These are phyloP conservation scores for Pleurozium schreberi DNA, from an alignment of 225 moss, liverwort and hornwort genomes.

Conservation along the genomic window DNA sequence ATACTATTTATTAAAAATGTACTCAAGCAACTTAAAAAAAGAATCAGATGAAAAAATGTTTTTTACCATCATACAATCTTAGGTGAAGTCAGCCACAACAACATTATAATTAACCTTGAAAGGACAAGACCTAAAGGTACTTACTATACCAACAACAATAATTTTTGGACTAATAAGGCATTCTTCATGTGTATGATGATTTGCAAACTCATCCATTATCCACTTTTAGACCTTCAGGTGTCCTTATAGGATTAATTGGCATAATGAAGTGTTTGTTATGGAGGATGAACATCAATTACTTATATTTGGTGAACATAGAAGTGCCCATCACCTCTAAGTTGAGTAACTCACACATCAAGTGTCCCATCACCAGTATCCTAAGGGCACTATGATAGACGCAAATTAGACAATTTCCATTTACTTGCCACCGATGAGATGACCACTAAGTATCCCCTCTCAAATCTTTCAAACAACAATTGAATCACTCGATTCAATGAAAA, in stretches of 20 bases:
- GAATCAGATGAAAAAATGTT: too few relatives aligned
- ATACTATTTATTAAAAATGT: too few relatives aligned
- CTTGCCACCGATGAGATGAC: neutral
- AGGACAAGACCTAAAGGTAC: neutral
- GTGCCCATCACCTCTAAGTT: too few relatives aligned
- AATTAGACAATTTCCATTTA: neutral
- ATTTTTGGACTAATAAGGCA: neutral
- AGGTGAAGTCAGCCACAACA: too few relatives aligned
- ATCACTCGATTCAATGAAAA: too few relatives aligned
- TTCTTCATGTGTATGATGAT: neutral
- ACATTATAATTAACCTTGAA: neutral
- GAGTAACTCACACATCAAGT: neutral
- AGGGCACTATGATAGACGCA: neutral
- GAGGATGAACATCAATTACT: neutral
- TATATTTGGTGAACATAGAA: neutral
- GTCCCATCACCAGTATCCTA: neutral
- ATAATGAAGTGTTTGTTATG: neutral
- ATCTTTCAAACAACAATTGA: neutral
- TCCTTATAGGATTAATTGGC: neutral
- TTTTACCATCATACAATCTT: too few relatives aligned
- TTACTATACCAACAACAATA: neutral
- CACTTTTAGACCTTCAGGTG: fast-evolving
- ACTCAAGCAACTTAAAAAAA: too few relatives aligned
- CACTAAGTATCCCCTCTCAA: fast-evolving
- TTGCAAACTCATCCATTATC: neutral